phyloP scores from a whole-genome alignment of 2,329 filamentous ascomycete genomes.

The Blastomyces percursus region DNA sequence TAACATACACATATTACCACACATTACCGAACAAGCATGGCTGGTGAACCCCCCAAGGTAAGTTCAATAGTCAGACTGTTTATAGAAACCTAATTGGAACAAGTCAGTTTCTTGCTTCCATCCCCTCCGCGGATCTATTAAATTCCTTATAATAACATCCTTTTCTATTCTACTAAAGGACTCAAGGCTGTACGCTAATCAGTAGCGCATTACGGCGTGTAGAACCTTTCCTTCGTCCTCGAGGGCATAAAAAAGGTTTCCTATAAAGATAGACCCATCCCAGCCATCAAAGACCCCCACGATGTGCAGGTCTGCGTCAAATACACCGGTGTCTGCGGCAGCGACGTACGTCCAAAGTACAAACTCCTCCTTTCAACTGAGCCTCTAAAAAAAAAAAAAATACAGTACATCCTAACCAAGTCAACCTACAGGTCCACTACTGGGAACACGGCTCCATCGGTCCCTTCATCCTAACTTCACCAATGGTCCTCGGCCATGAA shows the following conservation, averaged over 20 bases:
- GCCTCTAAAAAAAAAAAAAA: not conserved
- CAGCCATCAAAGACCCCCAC: conserved; percentile 53
- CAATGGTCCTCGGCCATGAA: conserved; percentile 55
- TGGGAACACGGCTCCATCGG: conserved; percentile 39
- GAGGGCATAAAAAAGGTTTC: conserved; percentile 61
- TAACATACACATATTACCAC: not conserved
- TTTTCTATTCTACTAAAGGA: not conserved
- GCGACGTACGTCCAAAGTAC: conserved; percentile 48
- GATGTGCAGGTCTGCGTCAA: conserved; percentile 72
- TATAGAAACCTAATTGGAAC: not conserved
- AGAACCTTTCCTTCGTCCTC: conserved; percentile 81
- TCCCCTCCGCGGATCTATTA: not conserved
- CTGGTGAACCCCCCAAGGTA: not conserved
- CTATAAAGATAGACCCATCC: conserved; percentile 66
- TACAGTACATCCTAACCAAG: not conserved
- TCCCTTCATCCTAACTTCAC: conserved; percentile 34
- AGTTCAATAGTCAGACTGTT: not conserved
- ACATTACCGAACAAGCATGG: not conserved
- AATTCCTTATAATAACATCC: not conserved
- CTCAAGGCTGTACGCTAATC: not conserved
- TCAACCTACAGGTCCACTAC: conserved; percentile 32
- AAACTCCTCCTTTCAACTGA: not conserved
- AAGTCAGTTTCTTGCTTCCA: not conserved
- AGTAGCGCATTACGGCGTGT: not conserved
- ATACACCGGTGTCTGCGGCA: conserved; percentile 83